Base-by-base conservation (phyloP, 2,329 filamentous ascomycete genomes). In the Penicillium nordicum region DNA sequence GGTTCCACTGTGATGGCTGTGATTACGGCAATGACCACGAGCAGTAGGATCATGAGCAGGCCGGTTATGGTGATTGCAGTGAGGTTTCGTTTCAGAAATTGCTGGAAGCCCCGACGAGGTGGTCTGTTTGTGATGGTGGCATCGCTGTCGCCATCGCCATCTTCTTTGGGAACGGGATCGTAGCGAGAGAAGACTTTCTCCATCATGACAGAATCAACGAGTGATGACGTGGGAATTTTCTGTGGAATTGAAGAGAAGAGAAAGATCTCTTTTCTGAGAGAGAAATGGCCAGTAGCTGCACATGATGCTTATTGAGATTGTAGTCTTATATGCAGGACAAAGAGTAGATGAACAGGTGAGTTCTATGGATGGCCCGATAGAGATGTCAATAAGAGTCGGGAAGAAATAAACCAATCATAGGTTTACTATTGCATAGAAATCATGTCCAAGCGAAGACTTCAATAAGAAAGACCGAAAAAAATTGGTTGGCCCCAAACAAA, bases 41-140 rank as follows among this genome's bases (percentile, higher is more conserved):
- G 51, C 1, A 60, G 11, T 9, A 60, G 12, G 12, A 56, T 36
- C 2, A 54, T 29, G 16, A 57, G 41, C 1, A 62, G 51, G 0
- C 54, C 49, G 5, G 49, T 53, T 25, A 62, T 57, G 8, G 57
- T 57, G 41, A 60, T 62, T 29, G 55, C 46, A 3, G 50, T 36
- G 7, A 62, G 38, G 25, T 60, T 55, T 11, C 45, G 46, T 21
- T 56, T 56, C 8, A 60, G 37, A 47, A 46, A 58, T 7, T 45
- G 41, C 3, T 45, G 42, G 2, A 51, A 11, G 7, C 42, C 34
- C 4, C 30, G 47, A 6, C 46, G 52, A 8, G 41, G 5, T 9
- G 37, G 41, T 21, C 53, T 40, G 25, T n/a, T 51, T 32, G 38
- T 48, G 25, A 47, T 5, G 18, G 46, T 50, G 27, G 25, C 29